Conservation (phyloP, 208 protist species). For the Trypanosoma melophagium region DNA sequence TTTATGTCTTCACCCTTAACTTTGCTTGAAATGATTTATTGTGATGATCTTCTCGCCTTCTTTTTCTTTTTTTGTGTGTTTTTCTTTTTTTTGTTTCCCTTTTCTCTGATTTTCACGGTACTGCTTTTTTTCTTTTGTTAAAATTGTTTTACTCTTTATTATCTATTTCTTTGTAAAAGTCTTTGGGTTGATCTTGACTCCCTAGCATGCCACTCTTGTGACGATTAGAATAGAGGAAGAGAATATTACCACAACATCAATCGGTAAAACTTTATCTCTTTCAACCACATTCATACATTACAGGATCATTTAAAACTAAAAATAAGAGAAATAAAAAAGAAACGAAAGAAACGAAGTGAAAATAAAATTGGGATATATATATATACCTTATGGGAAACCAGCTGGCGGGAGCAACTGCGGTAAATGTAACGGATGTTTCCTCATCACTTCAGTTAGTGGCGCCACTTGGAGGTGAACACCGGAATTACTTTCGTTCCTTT, state of each 20-base stretch:
- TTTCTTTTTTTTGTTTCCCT: constrained; percentile 8
- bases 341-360: constrained; percentile 4
- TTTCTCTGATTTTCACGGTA: neutral
- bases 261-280: no score
- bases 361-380: constrained; percentile 8
- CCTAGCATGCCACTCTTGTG: neutral
- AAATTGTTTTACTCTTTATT: constrained; percentile 2
- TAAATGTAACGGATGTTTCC: constrained; percentile 67
- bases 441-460: constrained; percentile 44
- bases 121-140: neutral
- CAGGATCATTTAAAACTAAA: neutral
- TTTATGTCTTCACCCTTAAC: neutral
- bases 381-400: constrained; percentile 70
- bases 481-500: constrained; percentile 70
- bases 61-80: neutral
- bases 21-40: neutral
- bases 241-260: no score
- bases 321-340: constrained; percentile 6
- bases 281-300: no score
- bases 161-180: neutral
- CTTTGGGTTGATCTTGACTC: neutral
- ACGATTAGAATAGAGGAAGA: neutral
- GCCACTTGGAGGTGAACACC: constrained; percentile 51
- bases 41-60: neutral
- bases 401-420: constrained; percentile 49